A percentile compares a stretch with the other conserved stretches of the same genome.
phyloP scores from a whole-genome alignment of 164 flowering plant species.

The Aristolochia contorta region DNA sequence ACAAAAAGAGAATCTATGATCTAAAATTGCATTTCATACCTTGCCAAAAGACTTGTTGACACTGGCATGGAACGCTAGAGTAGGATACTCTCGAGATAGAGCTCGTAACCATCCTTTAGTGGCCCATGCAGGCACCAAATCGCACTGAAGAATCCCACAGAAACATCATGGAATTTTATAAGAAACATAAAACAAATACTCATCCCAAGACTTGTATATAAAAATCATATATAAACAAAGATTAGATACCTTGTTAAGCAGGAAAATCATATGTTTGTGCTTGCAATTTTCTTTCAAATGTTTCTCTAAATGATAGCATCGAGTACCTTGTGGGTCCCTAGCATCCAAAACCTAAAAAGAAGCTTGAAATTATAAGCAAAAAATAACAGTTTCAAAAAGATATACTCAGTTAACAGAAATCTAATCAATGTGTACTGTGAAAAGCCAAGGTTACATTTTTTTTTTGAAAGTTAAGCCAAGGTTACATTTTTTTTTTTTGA shows the following conservation, averaged over 20 bases:
- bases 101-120: conserved; percentile 94
- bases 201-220: background rate
- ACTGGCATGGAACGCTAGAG: conserved; percentile 97
- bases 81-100: conserved; percentile 84
- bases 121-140: conserved; percentile 95
- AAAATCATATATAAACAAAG: background rate
- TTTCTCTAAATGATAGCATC: conserved; percentile 88
- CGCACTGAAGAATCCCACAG: conserved; percentile 47
- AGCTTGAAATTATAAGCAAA: too few species aligned
- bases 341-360: conserved; percentile 84
- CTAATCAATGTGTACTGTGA: too few species aligned
- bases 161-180: conserved; percentile 1
- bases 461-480: too few species aligned
- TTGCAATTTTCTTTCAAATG: conserved; percentile 89
- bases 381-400: too few species aligned
- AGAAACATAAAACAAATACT: background rate
- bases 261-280: conserved; percentile 82
- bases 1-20: too few species aligned
- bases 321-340: conserved; percentile 93
- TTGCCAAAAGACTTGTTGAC: conserved; percentile 94
- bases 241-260: conserved; percentile 76
- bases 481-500: too few species aligned
- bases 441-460: too few species aligned
- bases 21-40: conserved; percentile 27
- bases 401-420: too few species aligned